phyloP scores from a whole-genome alignment of 805 yeast genomes.

The Wickerhamiella azymoides region DNA sequence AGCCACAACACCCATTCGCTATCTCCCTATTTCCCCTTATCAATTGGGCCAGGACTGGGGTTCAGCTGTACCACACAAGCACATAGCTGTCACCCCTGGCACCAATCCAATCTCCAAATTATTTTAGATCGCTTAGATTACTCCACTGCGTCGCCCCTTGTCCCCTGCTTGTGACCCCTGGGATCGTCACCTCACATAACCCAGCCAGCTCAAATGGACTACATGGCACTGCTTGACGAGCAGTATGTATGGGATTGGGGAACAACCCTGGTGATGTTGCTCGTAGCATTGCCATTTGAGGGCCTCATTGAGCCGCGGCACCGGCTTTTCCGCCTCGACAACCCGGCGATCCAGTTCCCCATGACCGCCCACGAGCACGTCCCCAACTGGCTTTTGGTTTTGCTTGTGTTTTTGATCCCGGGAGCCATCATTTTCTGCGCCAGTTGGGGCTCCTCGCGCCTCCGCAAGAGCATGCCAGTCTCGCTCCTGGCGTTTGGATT shows the following conservation, averaged over 20 bases:
- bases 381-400: conserved; percentile 37
- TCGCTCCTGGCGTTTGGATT: conserved; percentile 54
- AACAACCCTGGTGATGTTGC: conserved; percentile 5
- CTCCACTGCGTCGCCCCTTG: too few species aligned
- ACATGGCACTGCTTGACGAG: neutral
- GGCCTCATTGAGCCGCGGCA: conserved; percentile 41
- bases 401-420: conserved; percentile 23
- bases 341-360: conserved; percentile 69
- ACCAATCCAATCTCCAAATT: too few species aligned
- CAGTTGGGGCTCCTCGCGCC: conserved; percentile 8
- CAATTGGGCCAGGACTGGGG: too few species aligned
- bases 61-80: too few species aligned
- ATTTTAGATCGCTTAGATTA: too few species aligned
- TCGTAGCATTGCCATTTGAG: conserved; percentile 16
- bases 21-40: too few species aligned
- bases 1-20: too few species aligned
- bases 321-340: conserved; percentile 64
- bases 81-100: too few species aligned
- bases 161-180: too few species aligned
- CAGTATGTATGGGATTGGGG: conserved; percentile 7
- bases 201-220: too few species aligned
- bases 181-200: too few species aligned
- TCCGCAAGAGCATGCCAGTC: conserved; percentile 31
- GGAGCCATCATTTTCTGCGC: conserved; percentile 16
- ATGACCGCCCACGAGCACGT: conserved; percentile 65